phyloP scores from a whole-genome alignment of 1,284 basidiomycete genomes.

The Vanrija sp. region DNA sequence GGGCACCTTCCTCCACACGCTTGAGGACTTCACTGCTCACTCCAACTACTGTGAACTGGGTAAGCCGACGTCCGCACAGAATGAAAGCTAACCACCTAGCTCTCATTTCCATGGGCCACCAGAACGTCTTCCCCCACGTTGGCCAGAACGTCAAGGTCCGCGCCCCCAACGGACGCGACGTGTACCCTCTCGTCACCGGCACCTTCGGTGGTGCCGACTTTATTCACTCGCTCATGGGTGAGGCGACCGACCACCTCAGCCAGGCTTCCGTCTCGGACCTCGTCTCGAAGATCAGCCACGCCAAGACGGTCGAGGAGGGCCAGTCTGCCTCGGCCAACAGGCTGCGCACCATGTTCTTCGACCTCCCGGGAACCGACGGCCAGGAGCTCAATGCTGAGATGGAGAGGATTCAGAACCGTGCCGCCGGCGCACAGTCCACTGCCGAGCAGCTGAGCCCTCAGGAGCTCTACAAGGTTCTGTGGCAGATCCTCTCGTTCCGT shows the following conservation, averaged over 20 bases:
- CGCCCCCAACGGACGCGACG: conserved; percentile 68
- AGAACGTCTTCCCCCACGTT: conserved; percentile 81
- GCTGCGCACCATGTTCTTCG: conserved; percentile 49
- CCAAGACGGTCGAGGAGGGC: conserved; percentile 51
- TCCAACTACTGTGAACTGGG: conserved; percentile 79
- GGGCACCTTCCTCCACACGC: conserved; percentile 56
- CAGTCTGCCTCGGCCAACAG: conserved; percentile 51
- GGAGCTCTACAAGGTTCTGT: conserved; percentile 72
- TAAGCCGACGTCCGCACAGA: conserved; percentile 3
- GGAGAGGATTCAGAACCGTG: conserved; percentile 65
- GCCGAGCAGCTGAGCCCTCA: conserved; percentile 82
- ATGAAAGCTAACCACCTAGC: conserved; percentile 35
- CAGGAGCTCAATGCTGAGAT: conserved; percentile 64
- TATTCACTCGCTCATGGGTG: conserved; percentile 61
- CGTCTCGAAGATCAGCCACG: conserved; percentile 70
- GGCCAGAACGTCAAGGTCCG: conserved; percentile 74
- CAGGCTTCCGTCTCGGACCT: conserved; percentile 80
- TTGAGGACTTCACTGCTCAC: conserved; percentile 66
- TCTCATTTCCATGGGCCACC: conserved; percentile 68
- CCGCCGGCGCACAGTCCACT: conserved; percentile 56
- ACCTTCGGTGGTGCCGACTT: conserved; percentile 87
- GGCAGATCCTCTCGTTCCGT: conserved; percentile 81
- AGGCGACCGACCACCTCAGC: conserved; percentile 51
- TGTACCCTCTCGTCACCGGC: conserved; percentile 80
- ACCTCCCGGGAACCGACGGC: conserved; percentile 59